phyloP scores from a whole-genome alignment of 1,139 yeast species.

The Candida neerlandica region DNA sequence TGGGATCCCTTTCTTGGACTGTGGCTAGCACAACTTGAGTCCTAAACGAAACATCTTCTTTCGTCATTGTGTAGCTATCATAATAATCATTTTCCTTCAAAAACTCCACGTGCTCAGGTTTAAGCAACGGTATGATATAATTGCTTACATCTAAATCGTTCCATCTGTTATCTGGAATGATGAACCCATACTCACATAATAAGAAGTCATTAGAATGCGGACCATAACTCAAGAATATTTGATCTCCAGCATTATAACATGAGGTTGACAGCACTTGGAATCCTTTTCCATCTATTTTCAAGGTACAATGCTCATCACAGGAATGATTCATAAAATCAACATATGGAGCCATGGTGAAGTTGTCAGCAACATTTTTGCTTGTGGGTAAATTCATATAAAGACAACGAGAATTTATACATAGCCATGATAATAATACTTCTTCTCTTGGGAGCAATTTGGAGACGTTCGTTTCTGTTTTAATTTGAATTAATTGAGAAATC shows the following conservation, averaged over 20 bases:
- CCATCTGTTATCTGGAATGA: constrained; percentile 60
- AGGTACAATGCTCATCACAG: constrained; percentile 52
- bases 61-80: constrained; percentile 71
- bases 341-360: constrained; percentile 88
- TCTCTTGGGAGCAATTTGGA: constrained; percentile 13
- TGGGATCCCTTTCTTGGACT: constrained; percentile 47
- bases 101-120: constrained; percentile 42
- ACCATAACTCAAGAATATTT: constrained; percentile 78
- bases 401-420: constrained; percentile 89
- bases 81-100: constrained; percentile 57
- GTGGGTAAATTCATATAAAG: constrained; percentile 72
- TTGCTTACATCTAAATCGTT: constrained; percentile 67
- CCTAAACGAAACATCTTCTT: constrained; percentile 63
- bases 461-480: constrained; percentile 15
- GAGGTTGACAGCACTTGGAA: constrained; percentile 51
- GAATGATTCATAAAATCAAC: constrained; percentile 89
- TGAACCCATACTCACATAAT: constrained; percentile 86
- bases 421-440: constrained; percentile 70
- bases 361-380: constrained; percentile 52
- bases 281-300: constrained; percentile 51
- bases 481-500: constrained; percentile 27
- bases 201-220: constrained; percentile 84
- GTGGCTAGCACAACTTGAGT: constrained; percentile 76
- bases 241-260: constrained; percentile 48
- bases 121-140: constrained; percentile 38